Evolutionary conservation across 2,329 filamentous ascomycete genomes (phyloP).

Genomic region (Aspergillus fructus): DNA sequence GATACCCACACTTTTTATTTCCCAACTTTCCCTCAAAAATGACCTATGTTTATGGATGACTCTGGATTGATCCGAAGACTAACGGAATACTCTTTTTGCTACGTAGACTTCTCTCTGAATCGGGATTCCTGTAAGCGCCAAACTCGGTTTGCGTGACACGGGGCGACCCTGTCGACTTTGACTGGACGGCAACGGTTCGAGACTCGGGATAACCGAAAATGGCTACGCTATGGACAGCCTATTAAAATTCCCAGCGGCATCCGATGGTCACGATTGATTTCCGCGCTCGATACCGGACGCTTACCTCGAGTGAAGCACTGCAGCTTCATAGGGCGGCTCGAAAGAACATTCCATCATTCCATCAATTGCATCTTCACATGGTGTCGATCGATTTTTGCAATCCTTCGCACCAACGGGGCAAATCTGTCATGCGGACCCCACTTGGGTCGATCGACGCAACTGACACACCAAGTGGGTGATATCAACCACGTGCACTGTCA

Average conservation of each 20-base stretch:
- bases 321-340: slow-evolving; percentile 10
- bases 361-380: background rate
- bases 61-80: slow-evolving; percentile 28
- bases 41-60: slow-evolving; percentile 11
- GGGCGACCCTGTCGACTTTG: slow-evolving; percentile 6
- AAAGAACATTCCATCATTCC: slow-evolving; percentile 6
- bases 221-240: slow-evolving; percentile 1
- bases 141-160: slow-evolving; percentile 12
- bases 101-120: slow-evolving; percentile 49
- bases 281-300: background rate
- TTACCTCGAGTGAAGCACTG: slow-evolving; percentile 1
- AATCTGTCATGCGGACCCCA: background rate
- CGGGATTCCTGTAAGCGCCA: slow-evolving; percentile 45
- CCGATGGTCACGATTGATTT: background rate
- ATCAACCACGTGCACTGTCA: background rate
- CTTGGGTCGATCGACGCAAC: background rate
- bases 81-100: slow-evolving; percentile 29
- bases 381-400: background rate
- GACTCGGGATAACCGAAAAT: slow-evolving; percentile 6
- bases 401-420: background rate
- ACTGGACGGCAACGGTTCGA: slow-evolving; percentile 8
- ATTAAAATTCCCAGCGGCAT: background rate
- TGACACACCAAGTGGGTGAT: background rate
- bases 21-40: slow-evolving; percentile 13
- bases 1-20: slow-evolving; percentile 29